Base-by-base conservation (phyloP, 1,284 basidiomycete species). In the Pseudozyma sp. region DNA sequence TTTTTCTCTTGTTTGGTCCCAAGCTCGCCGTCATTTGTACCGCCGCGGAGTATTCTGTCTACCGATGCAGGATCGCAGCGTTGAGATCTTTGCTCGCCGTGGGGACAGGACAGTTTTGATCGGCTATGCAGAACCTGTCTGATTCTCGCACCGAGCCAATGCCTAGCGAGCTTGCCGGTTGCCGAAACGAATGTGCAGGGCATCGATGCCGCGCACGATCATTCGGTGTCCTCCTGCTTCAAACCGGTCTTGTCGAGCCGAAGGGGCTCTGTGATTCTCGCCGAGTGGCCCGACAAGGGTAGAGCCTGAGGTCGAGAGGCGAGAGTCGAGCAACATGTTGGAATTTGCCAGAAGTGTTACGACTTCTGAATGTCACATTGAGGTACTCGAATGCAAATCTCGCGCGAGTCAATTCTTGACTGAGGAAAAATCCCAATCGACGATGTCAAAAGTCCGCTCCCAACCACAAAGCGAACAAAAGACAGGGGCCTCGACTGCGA, bases 401-500 rank as follows among this genome's bases (percentile, higher is more conserved):
- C 46, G 54, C 31, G 46, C 47, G 54, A 48, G 46, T 43, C 17
- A 43, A 43, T 4, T 37, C 43, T 24, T 10, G 43, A n/a, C 34
- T 33, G 11, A 33, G 31, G n/a, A n/a, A n/a, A 19, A 33, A 24
- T 24, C 24, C 24, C 1, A 24, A 24, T 24, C 24, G 24, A 24
- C 24, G 24, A 24, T 4, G 24, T 24, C 24, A 24, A 24, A 16
- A 24, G 49, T 5, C 37, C 9, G 16, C 17, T 43, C 4, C 42
- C 24, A 33, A 40, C 46, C 8, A 37, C 2, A 37, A 5, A 1
- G 24, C 24, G 24, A 24, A 24, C 24, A 24, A 37, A 55, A 50
- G 60, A 62, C 60, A 62, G 60, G 59, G 59, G 59, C 47, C n/a
- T 13, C 3, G 24, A 24, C 24, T n/a, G 58, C 56, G 43, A 58